Percentiles rank a stretch among this genome's conserved stretches.
Conservation (phyloP, 2,329 filamentous ascomycete species). For the Aspergillus viridinutans region DNA sequence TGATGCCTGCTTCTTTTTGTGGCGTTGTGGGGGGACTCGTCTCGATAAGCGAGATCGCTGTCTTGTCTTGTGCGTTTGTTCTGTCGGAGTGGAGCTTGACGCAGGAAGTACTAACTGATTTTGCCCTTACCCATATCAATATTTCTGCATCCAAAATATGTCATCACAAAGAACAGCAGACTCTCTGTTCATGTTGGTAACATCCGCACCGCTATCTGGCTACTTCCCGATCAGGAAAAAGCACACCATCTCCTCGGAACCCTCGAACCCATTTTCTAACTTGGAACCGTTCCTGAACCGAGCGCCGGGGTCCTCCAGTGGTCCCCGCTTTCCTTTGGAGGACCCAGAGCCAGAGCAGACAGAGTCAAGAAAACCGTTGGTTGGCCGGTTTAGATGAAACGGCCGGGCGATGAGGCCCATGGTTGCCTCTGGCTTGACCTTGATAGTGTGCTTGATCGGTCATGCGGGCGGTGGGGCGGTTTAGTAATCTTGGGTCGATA, state of each 20-base stretch:
- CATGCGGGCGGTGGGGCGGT: background rate
- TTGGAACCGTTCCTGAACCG: background rate
- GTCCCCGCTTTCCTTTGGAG: too few relatives aligned
- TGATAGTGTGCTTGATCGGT: background rate
- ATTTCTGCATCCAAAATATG: too few relatives aligned
- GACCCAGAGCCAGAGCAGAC: too few relatives aligned
- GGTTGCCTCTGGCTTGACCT: background rate
- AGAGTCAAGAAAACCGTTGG: background rate
- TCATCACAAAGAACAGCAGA: too few relatives aligned
- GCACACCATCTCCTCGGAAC: background rate
- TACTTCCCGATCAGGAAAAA: background rate
- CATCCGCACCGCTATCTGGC: too few relatives aligned
- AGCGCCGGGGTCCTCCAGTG: background rate
- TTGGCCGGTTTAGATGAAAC: background rate
- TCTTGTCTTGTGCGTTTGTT: background rate
- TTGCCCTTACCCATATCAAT: too few relatives aligned
- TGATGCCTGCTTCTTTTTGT: background rate
- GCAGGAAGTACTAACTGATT: background rate
- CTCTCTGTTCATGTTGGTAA: background rate
- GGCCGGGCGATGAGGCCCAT: background rate
- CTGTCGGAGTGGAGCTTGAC: background rate
- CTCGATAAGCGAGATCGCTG: background rate
- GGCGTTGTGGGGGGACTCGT: background rate
- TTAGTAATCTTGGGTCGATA: background rate
- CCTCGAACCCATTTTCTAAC: background rate